Percentiles rank a stretch among this genome's conserved stretches.
These are phyloP conservation scores for Starmerella kuoi DNA, from an alignment of 805 yeast genomes.

Conservation along the genomic window DNA sequence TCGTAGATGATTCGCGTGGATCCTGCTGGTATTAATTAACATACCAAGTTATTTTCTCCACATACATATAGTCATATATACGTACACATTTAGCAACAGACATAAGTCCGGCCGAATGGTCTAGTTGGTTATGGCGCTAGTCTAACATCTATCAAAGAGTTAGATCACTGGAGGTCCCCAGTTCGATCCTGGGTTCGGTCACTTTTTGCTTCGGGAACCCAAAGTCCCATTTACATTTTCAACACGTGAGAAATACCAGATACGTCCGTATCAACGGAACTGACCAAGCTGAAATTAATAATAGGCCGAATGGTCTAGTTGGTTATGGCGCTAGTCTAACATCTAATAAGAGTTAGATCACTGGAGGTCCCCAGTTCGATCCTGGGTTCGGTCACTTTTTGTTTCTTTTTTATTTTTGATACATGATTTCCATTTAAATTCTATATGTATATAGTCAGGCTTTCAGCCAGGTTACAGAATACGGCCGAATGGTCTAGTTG, in stretches of 20 bases:
- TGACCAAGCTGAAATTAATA: background rate
- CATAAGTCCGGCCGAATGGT: no score
- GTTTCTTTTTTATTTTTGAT: constrained; percentile 2
- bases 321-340: constrained; percentile 25
- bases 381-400: constrained; percentile 22
- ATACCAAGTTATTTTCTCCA: no score
- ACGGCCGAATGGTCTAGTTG: constrained; percentile 21
- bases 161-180: constrained; percentile 24
- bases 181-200: constrained; percentile 25
- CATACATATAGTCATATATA: no score
- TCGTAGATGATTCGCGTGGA: no score
- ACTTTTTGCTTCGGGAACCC: no score
- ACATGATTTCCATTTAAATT: background rate
- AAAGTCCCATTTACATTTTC: no score
- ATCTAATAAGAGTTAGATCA: constrained; percentile 17
- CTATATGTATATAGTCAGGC: background rate
- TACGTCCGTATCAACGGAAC: background rate
- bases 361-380: constrained; percentile 25
- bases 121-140: no score
- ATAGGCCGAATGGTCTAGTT: constrained; percentile 22
- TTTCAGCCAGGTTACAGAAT: background rate
- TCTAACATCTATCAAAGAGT: no score
- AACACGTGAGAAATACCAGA: no score
- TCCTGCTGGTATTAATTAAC: no score
- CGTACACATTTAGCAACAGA: no score